Conservation (phyloP, 2,329 filamentous ascomycete genomes). For the Hypomyces rosellus region DNA sequence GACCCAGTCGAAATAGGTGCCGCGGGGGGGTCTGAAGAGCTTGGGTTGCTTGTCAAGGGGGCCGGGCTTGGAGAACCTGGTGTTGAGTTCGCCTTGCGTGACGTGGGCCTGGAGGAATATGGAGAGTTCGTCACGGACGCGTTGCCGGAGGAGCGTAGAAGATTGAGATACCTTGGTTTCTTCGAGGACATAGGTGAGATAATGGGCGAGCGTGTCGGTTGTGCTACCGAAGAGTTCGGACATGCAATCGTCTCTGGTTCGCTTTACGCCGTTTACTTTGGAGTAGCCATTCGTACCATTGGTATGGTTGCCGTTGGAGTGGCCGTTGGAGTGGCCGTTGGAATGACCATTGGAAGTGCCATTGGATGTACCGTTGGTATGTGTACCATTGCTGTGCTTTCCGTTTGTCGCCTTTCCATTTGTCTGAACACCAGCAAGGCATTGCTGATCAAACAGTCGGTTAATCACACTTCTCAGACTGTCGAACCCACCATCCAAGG, state of each 20-base stretch:
- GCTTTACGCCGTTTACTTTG: no score
- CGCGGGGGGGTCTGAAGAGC: background rate
- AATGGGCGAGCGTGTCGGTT: background rate
- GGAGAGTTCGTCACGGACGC: background rate
- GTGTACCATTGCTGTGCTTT: background rate
- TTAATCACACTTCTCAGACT: background rate
- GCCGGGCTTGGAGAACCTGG: background rate
- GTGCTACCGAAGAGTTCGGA: background rate
- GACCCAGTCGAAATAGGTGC: conserved; percentile 14
- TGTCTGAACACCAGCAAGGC: background rate
- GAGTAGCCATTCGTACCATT: no score
- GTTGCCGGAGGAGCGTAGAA: background rate
- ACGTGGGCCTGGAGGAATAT: conserved; percentile 5
- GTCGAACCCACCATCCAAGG: background rate
- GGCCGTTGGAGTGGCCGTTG: no score
- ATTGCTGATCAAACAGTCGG: background rate
- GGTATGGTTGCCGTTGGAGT: no score
- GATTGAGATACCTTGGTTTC: background rate
- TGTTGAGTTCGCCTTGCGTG: background rate
- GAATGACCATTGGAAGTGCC: no score
- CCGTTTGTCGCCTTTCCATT: background rate
- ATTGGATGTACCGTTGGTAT: no score
- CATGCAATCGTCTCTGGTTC: background rate
- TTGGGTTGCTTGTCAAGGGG: background rate
- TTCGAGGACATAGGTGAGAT: background rate